phyloP scores from a whole-genome alignment of 2,329 filamentous ascomycete genomes.

The Sarocladiaceae sp. region DNA sequence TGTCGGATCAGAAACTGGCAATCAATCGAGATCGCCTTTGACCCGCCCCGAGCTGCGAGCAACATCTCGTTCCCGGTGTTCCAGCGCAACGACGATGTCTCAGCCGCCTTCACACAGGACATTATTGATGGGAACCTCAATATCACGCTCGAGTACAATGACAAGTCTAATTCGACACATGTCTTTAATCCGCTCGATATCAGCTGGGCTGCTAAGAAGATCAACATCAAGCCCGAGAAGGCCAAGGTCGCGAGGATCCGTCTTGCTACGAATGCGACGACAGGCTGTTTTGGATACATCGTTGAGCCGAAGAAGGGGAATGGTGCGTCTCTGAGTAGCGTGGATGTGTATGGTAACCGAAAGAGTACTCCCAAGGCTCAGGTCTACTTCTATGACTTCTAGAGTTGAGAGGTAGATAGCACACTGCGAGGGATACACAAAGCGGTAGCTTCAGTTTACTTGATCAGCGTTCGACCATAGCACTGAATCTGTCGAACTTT shows the following conservation, averaged over 20 bases:
- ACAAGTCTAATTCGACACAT: background rate
- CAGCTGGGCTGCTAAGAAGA: background rate
- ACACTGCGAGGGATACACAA: no score
- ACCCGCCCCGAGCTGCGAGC: background rate
- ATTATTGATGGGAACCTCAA: background rate
- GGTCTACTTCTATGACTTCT: background rate
- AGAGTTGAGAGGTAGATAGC: no score
- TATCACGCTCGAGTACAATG: background rate
- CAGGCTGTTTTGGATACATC: background rate
- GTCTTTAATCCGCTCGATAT: background rate
- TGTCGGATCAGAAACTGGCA: background rate
- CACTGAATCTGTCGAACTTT: no score
- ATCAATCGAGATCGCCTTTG: background rate
- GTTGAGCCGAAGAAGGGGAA: background rate
- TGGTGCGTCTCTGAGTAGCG: background rate
- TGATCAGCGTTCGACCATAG: no score
- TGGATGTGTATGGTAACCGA: background rate
- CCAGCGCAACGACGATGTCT: background rate
- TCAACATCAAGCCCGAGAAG: background rate
- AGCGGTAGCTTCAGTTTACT: no score
- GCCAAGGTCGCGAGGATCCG: background rate
- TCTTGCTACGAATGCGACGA: background rate
- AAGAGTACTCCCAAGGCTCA: background rate
- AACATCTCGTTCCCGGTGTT: background rate
- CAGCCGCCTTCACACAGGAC: background rate